A percentile compares a stretch with the other conserved stretches of the same genome.
phyloP scores from a whole-genome alignment of 805 yeast species.

The Lachancea thermotolerans region DNA sequence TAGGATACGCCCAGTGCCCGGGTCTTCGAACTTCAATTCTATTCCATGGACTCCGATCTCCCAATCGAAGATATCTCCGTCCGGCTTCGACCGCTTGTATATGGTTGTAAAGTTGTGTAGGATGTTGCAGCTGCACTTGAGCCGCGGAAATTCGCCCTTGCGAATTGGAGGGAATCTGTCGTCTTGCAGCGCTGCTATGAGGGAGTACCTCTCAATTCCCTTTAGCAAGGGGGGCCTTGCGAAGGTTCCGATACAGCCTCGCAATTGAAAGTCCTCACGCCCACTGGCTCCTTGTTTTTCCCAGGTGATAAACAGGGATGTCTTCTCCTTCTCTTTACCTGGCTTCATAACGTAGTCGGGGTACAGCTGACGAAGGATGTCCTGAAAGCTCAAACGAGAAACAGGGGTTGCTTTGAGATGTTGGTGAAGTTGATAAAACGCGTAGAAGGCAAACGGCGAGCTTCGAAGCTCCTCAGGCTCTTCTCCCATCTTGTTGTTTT shows the following conservation, averaged over 20 bases:
- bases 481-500: no score
- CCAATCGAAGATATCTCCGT: slow-evolving; percentile 62
- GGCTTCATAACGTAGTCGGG: slow-evolving; percentile 9
- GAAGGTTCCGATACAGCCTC: slow-evolving; percentile 96
- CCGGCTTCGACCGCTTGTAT: slow-evolving; percentile 43
- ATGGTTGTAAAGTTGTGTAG: slow-evolving; percentile 35
- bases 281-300: slow-evolving; percentile 31
- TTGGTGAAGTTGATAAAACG: slow-evolving; percentile 26
- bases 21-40: slow-evolving; percentile 43
- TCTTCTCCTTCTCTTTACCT: slow-evolving; percentile 18
- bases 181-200: slow-evolving; percentile 72
- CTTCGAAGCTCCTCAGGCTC: slow-evolving; percentile 5
- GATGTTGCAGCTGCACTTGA: slow-evolving; percentile 35
- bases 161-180: slow-evolving; percentile 65
- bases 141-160: slow-evolving; percentile 43
- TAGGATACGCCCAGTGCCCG: slow-evolving; percentile 31
- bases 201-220: slow-evolving; percentile 59
- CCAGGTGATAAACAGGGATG: slow-evolving; percentile 89
- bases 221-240: slow-evolving; percentile 41
- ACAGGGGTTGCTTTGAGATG: slow-evolving; percentile 10
- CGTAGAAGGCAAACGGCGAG: slow-evolving; percentile 31
- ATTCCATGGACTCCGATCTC: slow-evolving; percentile 78
- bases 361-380: slow-evolving; percentile 15
- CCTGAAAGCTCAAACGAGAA: slow-evolving; percentile 8
- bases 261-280: slow-evolving; percentile 30